These are phyloP conservation scores for Euphorbia peplus DNA, from an alignment of 345 rosid species.

Conservation along the genomic window DNA sequence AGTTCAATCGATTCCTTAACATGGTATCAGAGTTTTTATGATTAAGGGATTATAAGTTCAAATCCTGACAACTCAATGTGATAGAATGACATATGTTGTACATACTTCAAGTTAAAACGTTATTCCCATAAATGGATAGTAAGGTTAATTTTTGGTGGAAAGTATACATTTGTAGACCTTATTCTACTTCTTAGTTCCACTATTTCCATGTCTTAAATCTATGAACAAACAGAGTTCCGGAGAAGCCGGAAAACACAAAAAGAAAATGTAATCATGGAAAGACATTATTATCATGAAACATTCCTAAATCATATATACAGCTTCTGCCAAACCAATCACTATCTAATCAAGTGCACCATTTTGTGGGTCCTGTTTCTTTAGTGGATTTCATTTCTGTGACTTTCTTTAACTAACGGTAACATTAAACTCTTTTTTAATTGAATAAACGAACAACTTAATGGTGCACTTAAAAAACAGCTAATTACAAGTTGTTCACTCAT, in stretches of 20 bases:
- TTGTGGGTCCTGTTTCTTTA: slow-evolving; percentile 9
- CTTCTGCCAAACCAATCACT: slow-evolving; percentile 5
- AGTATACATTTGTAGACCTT: too few relatives aligned
- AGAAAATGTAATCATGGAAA: not conserved
- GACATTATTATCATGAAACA: not conserved
- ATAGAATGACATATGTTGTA: too few relatives aligned
- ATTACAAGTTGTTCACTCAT: too few relatives aligned
- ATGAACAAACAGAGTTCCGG: slow-evolving; percentile 15
- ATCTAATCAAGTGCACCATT: slow-evolving; percentile 8
- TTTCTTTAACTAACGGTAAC: not conserved
- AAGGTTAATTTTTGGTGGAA: too few relatives aligned
- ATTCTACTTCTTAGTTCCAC: slow-evolving; percentile 5
- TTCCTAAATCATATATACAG: slow-evolving; percentile 22
- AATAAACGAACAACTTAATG: not conserved
- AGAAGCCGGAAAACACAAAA: slow-evolving; percentile 10
- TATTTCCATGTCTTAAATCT: slow-evolving; percentile 19
- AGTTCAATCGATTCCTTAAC: too few relatives aligned
- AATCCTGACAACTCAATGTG: too few relatives aligned
- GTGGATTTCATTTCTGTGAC: not conserved
- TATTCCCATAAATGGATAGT: too few relatives aligned
- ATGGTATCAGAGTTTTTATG: too few relatives aligned
- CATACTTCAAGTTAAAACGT: too few relatives aligned
- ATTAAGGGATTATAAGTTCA: too few relatives aligned
- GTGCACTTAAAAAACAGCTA: not conserved
- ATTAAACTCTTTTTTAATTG: not conserved